A percentile compares a stretch with the other conserved stretches of the same genome.
Evolutionary conservation across 257 asterid species (phyloP).

Genomic region (Solanum microdontum): DNA sequence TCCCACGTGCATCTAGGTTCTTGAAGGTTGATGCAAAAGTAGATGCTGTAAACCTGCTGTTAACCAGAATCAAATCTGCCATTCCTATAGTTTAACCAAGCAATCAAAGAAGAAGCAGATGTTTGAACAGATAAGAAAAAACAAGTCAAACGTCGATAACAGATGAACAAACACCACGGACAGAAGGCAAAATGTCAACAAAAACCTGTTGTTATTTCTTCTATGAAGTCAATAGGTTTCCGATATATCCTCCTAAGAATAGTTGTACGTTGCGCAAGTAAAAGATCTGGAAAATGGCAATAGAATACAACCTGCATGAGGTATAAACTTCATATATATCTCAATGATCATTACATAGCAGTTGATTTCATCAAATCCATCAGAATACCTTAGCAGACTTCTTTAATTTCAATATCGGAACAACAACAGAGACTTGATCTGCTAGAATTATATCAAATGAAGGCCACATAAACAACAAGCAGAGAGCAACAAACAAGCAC

Average conservation of each 20-base stretch:
- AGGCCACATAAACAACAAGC: constrained; percentile 55
- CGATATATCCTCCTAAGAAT: constrained; percentile 75
- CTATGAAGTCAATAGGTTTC: constrained; percentile 67
- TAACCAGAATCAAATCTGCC: constrained; percentile 88
- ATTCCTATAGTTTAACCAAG: constrained; percentile 44
- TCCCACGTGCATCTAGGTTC: constrained; percentile 48
- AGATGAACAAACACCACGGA: background rate
- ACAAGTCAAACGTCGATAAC: background rate
- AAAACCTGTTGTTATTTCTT: constrained; percentile 86
- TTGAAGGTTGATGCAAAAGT: constrained; percentile 89
- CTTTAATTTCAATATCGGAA: constrained; percentile 72
- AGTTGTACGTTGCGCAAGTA: constrained; percentile 82
- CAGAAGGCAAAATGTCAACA: background rate
- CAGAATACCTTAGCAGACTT: constrained; percentile 61
- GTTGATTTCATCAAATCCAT: background rate
- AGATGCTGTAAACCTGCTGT: constrained; percentile 88
- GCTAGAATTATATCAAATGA: constrained; percentile 63
- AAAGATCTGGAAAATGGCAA: constrained; percentile 95
- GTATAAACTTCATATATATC: background rate
- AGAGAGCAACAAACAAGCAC: constrained; percentile 78
- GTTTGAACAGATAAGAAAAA: background rate
- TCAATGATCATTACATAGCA: background rate
- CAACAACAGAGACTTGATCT: constrained; percentile 80
- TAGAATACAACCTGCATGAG: constrained; percentile 69
- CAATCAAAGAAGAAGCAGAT: background rate